A percentile compares a stretch with the other conserved stretches of the same genome.
phyloP scores from a whole-genome alignment of 768 basidiomycete genomes.

The Mycena capillaripes region DNA sequence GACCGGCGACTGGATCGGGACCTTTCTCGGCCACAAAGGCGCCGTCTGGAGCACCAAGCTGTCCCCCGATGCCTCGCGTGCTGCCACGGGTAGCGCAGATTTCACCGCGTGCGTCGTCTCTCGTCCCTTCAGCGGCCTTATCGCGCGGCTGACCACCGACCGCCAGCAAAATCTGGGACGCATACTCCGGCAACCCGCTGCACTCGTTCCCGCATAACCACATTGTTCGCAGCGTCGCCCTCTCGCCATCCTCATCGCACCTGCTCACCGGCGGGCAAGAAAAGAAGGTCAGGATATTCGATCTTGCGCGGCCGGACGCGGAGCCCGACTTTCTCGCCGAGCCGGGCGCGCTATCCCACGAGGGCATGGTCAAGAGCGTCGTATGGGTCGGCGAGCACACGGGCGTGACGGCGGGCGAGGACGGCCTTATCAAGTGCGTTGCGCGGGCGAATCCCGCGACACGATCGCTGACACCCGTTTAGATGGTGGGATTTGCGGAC shows the following conservation, averaged over 20 bases:
- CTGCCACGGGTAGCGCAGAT: constrained; percentile 95
- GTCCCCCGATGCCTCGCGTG: constrained; percentile 85
- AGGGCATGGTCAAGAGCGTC: constrained; percentile 92
- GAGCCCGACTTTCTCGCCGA: constrained; percentile 87
- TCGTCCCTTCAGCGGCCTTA: constrained; percentile 14
- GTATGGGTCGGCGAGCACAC: constrained; percentile 93
- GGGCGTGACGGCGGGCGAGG: constrained; percentile 93
- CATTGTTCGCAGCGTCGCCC: constrained; percentile 95
- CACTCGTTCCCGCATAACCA: constrained; percentile 99
- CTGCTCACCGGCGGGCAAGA: constrained; percentile 96
- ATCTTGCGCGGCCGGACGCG: constrained; percentile 88
- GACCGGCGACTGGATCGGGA: constrained; percentile 99
- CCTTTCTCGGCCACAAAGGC: constrained; percentile 91
- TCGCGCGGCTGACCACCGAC: constrained; percentile 29
- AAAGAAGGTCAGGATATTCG: constrained; percentile 97
- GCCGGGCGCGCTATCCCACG: constrained; percentile 76
- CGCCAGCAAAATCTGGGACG: constrained; percentile 94
- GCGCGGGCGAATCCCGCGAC: not conserved
- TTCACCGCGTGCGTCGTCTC: constrained; percentile 88
- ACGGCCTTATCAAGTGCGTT: constrained; percentile 88
- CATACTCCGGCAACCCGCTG: constrained; percentile 86
- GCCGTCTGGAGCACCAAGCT: constrained; percentile 98
- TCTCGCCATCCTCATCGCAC: constrained; percentile 78
- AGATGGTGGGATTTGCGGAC: constrained; percentile 99
- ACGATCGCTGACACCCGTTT: constrained; percentile 27